A percentile compares a stretch with the other conserved stretches of the same genome.
These are phyloP conservation scores for Colletotrichum echinochloae DNA, from an alignment of 2,329 filamentous ascomycete genomes.

Conservation along the genomic window DNA sequence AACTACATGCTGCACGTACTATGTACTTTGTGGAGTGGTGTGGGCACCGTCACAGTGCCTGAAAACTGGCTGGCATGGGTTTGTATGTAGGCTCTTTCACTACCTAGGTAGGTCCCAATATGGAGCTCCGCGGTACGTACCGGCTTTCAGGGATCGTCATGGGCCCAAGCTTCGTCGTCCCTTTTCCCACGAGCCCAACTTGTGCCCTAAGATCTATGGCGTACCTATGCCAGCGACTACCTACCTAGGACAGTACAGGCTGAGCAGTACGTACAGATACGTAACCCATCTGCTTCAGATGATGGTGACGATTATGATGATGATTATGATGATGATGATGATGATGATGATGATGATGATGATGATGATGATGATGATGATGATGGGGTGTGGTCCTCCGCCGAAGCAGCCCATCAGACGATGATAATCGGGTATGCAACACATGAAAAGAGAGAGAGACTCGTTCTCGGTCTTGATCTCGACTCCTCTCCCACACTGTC, in stretches of 20 bases:
- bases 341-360: no score
- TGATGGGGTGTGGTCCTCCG: no score
- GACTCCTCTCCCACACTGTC: slow-evolving; percentile 20
- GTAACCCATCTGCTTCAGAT: slow-evolving; percentile 53
- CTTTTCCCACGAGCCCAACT: background rate
- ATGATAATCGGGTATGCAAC: background rate
- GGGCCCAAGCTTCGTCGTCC: slow-evolving; percentile 29
- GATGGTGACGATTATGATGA: slow-evolving; percentile 58
- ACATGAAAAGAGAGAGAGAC: slow-evolving; percentile 2
- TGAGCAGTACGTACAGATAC: background rate
- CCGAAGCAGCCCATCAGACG: slow-evolving; percentile 13
- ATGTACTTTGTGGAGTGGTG: slow-evolving; percentile 3
- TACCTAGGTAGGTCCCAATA: no score
- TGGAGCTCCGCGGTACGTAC: slow-evolving; percentile 22
- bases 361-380: no score
- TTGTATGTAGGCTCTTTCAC: slow-evolving; percentile 11
- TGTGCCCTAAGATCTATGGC: background rate
- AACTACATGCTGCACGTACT: slow-evolving; percentile 32
- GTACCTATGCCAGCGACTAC: background rate
- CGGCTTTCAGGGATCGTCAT: slow-evolving; percentile 36
- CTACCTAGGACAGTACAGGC: no score
- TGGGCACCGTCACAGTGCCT: slow-evolving; percentile 26
- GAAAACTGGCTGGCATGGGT: no score
- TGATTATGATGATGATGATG: no score
- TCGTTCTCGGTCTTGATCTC: no score